Conservation (phyloP, 2,329 filamentous ascomycete species). For the Balansia obtecta region DNA sequence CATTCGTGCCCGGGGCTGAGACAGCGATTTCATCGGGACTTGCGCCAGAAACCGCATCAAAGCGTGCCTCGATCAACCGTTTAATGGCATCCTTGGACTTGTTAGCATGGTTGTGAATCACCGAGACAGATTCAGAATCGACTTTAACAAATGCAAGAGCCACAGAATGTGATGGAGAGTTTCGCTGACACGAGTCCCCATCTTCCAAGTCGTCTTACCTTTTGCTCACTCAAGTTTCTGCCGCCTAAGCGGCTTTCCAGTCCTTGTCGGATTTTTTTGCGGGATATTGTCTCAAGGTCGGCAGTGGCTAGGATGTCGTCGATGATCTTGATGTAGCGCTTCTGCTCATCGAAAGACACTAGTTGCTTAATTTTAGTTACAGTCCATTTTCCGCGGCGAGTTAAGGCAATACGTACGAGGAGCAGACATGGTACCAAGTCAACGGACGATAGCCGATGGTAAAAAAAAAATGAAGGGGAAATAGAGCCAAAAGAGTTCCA, state of each 20-base stretch:
- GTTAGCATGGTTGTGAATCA: background rate
- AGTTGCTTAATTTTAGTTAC: background rate
- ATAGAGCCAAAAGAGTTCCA: background rate
- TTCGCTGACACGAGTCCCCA: too few relatives aligned
- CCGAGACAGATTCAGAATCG: background rate
- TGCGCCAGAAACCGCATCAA: slow-evolving; percentile 51
- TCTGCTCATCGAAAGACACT: slow-evolving; percentile 39
- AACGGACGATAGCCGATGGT: background rate
- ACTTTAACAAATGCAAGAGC: background rate
- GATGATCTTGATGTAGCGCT: slow-evolving; percentile 44
- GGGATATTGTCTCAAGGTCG: slow-evolving; percentile 49
- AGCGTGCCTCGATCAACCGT: slow-evolving; percentile 58
- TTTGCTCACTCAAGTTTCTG: slow-evolving; percentile 46
- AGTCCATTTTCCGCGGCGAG: background rate
- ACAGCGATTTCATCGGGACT: slow-evolving; percentile 34
- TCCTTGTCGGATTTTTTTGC: slow-evolving; percentile 48
- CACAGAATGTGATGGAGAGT: background rate
- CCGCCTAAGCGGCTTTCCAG: slow-evolving; percentile 41
- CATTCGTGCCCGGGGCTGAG: slow-evolving; percentile 18
- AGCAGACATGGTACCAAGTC: slow-evolving; percentile 11
- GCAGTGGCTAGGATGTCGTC: slow-evolving; percentile 45
- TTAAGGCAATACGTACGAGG: slow-evolving; percentile 10
- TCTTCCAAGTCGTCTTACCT: slow-evolving; percentile 25
- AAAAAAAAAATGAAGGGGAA: background rate
- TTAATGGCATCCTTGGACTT: slow-evolving; percentile 51